phyloP scores from a whole-genome alignment of 1,284 basidiomycete genomes.

The Ustilago nuda region DNA sequence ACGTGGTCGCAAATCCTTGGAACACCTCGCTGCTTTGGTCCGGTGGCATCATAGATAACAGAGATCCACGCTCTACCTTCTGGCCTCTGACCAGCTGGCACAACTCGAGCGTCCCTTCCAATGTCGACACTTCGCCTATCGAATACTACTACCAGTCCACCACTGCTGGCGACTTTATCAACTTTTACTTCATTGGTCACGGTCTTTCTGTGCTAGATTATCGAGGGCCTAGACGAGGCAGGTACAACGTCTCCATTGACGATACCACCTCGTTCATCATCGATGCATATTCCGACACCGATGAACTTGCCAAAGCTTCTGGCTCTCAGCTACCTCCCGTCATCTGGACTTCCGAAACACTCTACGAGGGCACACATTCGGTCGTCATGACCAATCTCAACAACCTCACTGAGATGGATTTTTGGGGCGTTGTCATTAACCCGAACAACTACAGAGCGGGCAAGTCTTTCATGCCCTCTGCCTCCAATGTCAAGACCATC shows the following conservation, averaged over 20 bases:
- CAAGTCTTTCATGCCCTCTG: slow-evolving; percentile 24
- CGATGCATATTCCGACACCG: slow-evolving; percentile 27
- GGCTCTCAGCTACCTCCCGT: slow-evolving; percentile 27
- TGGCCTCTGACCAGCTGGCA: slow-evolving; percentile 24
- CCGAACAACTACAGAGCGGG: slow-evolving; percentile 42
- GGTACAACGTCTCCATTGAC: slow-evolving; percentile 42
- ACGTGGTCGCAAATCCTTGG: slow-evolving; percentile 47
- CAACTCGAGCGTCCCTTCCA: slow-evolving; percentile 23
- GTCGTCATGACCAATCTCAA: slow-evolving; percentile 44
- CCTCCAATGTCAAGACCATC: slow-evolving; percentile 31
- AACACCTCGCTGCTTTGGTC: slow-evolving; percentile 49
- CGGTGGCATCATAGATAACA: slow-evolving; percentile 32
- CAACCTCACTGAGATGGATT: slow-evolving; percentile 33
- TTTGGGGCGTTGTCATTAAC: slow-evolving; percentile 49
- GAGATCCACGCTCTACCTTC: slow-evolving; percentile 40
- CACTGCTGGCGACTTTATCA: slow-evolving; percentile 28
- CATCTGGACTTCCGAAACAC: slow-evolving; percentile 40
- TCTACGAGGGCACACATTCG: slow-evolving; percentile 29
- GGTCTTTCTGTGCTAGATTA: slow-evolving; percentile 45
- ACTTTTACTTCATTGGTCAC: slow-evolving; percentile 36
- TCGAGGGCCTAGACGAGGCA: slow-evolving; percentile 28
- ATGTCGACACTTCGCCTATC: slow-evolving; percentile 40
- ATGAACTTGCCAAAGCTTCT: slow-evolving; percentile 23
- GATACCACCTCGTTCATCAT: slow-evolving; percentile 23
- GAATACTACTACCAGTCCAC: slow-evolving; percentile 32